These are phyloP conservation scores for Cladosporium halotolerans DNA, from an alignment of 2,329 filamentous ascomycete genomes.

Conservation along the genomic window DNA sequence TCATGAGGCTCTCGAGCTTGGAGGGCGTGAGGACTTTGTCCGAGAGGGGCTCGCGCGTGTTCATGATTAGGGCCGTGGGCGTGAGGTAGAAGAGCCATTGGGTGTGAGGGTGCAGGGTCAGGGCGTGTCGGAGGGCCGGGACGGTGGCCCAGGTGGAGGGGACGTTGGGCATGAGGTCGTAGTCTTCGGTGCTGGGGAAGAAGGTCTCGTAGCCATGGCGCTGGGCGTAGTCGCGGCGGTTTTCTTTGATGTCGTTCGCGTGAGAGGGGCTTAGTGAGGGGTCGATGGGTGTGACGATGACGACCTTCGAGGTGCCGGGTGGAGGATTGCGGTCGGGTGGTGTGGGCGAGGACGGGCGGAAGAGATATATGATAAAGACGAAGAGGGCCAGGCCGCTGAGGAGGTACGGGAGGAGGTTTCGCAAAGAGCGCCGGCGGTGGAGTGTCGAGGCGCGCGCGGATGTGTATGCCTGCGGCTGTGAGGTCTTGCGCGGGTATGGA, in stretches of 20 bases:
- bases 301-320: constrained; percentile 49
- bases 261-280: constrained; percentile 60
- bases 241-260: constrained; percentile 68
- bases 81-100: constrained; percentile 85
- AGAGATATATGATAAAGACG: constrained; percentile 29
- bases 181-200: constrained; percentile 70
- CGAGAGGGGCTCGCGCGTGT: constrained; percentile 63
- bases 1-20: constrained; percentile 70
- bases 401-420: constrained; percentile 40
- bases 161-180: constrained; percentile 57
- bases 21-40: constrained; percentile 61
- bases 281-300: constrained; percentile 83
- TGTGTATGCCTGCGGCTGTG: constrained; percentile 64
- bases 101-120: constrained; percentile 69
- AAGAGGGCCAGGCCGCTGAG: constrained; percentile 28
- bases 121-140: constrained; percentile 80
- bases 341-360: constrained; percentile 20
- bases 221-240: constrained; percentile 76
- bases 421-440: constrained; percentile 21
- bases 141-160: constrained; percentile 69
- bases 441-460: constrained; percentile 49
- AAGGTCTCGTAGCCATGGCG: constrained; percentile 85
- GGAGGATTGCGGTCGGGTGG: constrained; percentile 15
- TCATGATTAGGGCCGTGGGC: constrained; percentile 82
- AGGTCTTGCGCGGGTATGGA: constrained; percentile 77